Base-by-base conservation (phyloP, 768 basidiomycete genomes). In the Sistotremastrum suecicum region DNA sequence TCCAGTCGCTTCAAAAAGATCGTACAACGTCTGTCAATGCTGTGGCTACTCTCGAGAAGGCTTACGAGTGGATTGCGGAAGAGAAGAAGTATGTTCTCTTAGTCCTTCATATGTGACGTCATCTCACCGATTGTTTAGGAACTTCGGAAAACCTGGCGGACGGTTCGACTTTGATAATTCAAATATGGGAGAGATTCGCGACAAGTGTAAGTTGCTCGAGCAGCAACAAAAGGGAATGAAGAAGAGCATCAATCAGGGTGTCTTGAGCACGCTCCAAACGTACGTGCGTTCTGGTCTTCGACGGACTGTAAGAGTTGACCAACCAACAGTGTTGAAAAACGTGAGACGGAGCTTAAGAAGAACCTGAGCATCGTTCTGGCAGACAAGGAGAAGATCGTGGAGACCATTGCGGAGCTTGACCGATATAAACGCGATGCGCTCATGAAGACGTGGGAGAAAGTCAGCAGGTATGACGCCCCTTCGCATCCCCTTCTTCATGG, bases 261-360 rank as follows among this genome's bases (percentile, higher is more conserved):
- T 90, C 40, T 78, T 95, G 68, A 87, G 82, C 54, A 92, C 92
- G 85, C 87, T 97, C 42, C 94, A 95, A 53, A 82, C 75, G 90
- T 95, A 50, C 48, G 79, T 63, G 10, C 9, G 30, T 10, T 37
- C 38, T 3, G 11, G 28, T 32, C 6, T 7, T 29, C 4, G 29
- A n/a, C 30, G 1, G 12, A 7, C 34, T 20, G 46, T 39, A 12
- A 30, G 30, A 5, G 20, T 32, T 40, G 32, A 44, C 9, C 44
- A 30, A 34, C 7, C 39, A 7, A 8, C 54, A 95, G 91, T 46
- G 87, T 92, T 40, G 95, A 98, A 69, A 95, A 94, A 70, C 80
- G 83, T 55, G 94, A 99, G 61, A 60, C 71, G 0, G 74, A 75
- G n/a, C 67, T 95, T 40, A 83, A 78, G 61, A 90, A 86, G 68